These are phyloP conservation scores for Beauveria sp. DNA, from an alignment of 2,329 filamentous ascomycete genomes.

Conservation along the genomic window DNA sequence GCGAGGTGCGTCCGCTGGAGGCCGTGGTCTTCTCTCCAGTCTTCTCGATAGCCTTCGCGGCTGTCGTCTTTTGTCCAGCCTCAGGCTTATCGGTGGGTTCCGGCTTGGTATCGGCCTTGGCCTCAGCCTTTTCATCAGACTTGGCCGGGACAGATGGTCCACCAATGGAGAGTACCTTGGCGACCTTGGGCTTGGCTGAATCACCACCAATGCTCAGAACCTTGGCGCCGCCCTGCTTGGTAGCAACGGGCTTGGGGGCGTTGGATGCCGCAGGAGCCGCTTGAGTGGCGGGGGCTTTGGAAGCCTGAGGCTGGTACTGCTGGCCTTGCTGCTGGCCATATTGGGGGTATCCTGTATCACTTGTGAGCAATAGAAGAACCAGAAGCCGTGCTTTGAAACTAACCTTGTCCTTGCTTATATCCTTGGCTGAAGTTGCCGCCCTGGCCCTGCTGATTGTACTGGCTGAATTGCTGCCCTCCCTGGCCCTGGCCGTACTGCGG, in stretches of 20 bases:
- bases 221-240: slow-evolving; percentile 54
- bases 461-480: slow-evolving; percentile 30
- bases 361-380: slow-evolving; percentile 12
- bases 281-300: slow-evolving; percentile 32
- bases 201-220: slow-evolving; percentile 67
- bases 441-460: slow-evolving; percentile 41
- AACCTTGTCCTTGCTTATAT: slow-evolving; percentile 37
- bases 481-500: slow-evolving; percentile 43
- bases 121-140: slow-evolving; percentile 32
- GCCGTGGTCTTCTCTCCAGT: slow-evolving; percentile 56
- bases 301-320: slow-evolving; percentile 37
- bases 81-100: slow-evolving; percentile 47
- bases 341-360: slow-evolving; percentile 41
- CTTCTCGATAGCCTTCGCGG: slow-evolving; percentile 87
- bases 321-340: slow-evolving; percentile 40
- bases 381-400: slow-evolving; percentile 28
- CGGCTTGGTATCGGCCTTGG: slow-evolving; percentile 43
- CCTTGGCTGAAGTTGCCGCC: slow-evolving; percentile 44
- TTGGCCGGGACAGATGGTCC: slow-evolving; percentile 28
- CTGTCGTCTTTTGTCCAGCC: slow-evolving; percentile 75
- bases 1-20: slow-evolving; percentile 64
- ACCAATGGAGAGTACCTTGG: slow-evolving; percentile 39
- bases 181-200: slow-evolving; percentile 43
- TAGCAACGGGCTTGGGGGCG: slow-evolving; percentile 54
- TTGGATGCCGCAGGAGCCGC: slow-evolving; percentile 36